Evolutionary conservation across 2,329 filamentous ascomycete genomes (phyloP).

Genomic region (Trichoderma arundinaceum): DNA sequence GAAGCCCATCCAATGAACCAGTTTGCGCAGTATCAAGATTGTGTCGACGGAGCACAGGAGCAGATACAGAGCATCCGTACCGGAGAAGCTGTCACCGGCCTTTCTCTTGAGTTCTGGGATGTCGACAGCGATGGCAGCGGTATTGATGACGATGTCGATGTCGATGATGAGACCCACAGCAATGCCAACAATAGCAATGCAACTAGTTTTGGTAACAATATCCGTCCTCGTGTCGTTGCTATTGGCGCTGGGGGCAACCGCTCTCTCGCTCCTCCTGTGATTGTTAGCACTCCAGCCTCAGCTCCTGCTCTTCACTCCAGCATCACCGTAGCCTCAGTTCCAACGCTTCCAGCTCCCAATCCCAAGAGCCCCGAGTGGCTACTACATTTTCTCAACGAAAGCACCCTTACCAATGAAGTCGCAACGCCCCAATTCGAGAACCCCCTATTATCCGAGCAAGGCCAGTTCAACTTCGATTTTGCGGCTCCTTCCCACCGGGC

Average conservation of each 20-base stretch:
- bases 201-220: background rate
- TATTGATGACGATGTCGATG: slow-evolving; percentile 20
- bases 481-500: background rate
- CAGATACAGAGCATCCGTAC: background rate
- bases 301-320: background rate
- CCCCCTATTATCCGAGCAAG: background rate
- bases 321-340: background rate
- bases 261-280: background rate
- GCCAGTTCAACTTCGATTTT: background rate
- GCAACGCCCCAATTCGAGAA: background rate
- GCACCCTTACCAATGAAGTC: background rate
- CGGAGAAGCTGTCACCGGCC: background rate
- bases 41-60: background rate
- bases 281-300: background rate
- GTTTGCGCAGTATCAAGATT: background rate
- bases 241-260: no score
- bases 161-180: slow-evolving; percentile 10
- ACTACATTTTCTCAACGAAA: background rate
- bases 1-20: background rate
- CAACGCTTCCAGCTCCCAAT: background rate
- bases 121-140: background rate
- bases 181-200: background rate
- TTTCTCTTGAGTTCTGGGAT: background rate
- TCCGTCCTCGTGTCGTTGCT: no score
- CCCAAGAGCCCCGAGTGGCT: background rate